Base-by-base conservation (phyloP, 495 filamentous ascomycete species). In the Paragyromitra xinjiangensis region DNA sequence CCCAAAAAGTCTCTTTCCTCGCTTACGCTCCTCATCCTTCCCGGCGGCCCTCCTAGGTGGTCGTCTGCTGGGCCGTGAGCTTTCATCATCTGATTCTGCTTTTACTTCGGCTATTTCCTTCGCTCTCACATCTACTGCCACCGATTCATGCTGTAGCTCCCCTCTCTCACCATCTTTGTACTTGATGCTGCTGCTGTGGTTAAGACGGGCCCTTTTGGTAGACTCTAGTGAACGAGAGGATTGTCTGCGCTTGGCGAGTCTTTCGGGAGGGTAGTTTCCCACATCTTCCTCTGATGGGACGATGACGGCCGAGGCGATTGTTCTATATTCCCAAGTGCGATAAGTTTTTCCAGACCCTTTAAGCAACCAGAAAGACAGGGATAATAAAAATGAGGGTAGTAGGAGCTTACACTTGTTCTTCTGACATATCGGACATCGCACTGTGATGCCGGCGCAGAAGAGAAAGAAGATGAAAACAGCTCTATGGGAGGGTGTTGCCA, bases 1-100 rank as follows among this genome's bases (percentile, higher is more conserved):
- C 66, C 95, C 95, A 85, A 98, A 97, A 81, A 99, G 87, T 66
- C 95, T 88, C 86, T 93, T 91, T 55, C 93, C 94, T 12, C 95
- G 92, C 81, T 92, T 92, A 83, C 91, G 93, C 81, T 98, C 94
- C 75, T 97, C 93, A 79, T 86, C 75, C 87, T 88, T 75, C 80
- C 85, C 65, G 39, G 78, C 22, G 79, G 80, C 77, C 79, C 77
- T 87, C 75, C 59, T 80, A 53, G 83, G 83, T 84, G 44, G 76
- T 73, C 71, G 53, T 75, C 74, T 65, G 72, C 75, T 77, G 61
- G 69, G 71, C 66, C 78, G 73, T 74, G 69, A 66, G 77, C 66
- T 80, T 59, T 77, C 64, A 58, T 79, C 77, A 64, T 73, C 78
- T 69, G 73, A 55, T 61, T 84, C 78, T 69, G 71, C 73, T 29